phyloP scores from a whole-genome alignment of 257 asterid genomes.

The Solanum chaucha region DNA sequence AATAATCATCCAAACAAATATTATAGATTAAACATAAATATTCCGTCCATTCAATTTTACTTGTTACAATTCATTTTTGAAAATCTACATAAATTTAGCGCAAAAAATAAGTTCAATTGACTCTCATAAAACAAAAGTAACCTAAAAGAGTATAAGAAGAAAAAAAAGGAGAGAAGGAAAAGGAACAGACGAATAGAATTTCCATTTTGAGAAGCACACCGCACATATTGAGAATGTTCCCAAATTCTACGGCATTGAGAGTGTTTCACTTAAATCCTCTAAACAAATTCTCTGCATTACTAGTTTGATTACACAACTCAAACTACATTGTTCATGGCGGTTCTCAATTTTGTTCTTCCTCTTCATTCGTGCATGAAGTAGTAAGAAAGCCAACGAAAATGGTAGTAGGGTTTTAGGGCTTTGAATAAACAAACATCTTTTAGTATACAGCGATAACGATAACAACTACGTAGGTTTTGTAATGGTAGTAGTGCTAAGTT shows the following conservation, averaged over 20 bases:
- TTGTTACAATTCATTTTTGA: accelerated
- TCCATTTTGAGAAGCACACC: background rate
- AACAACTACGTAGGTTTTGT: background rate
- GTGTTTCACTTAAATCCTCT: background rate
- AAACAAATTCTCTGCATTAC: background rate
- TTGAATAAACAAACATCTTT: background rate
- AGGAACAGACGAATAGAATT: background rate
- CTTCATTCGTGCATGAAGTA: background rate
- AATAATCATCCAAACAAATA: background rate
- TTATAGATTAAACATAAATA: background rate
- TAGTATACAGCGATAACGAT: background rate
- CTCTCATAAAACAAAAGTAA: background rate
- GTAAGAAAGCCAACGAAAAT: background rate
- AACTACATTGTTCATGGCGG: background rate
- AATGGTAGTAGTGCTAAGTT: background rate
- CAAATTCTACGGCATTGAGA: background rate
- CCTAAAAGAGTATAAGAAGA: no score
- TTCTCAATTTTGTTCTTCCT: background rate
- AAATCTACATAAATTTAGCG: accelerated
- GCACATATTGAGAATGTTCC: background rate
- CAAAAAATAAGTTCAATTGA: no score
- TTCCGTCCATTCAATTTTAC: accelerated
- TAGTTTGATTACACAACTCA: background rate
- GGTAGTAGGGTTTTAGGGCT: background rate
- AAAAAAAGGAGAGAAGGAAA: background rate